Evolutionary conservation across 2,329 filamentous ascomycete genomes (phyloP), one percentile per base, ranked within the genome.

Genomic region (Sporothrix euskadiensis): DNA sequence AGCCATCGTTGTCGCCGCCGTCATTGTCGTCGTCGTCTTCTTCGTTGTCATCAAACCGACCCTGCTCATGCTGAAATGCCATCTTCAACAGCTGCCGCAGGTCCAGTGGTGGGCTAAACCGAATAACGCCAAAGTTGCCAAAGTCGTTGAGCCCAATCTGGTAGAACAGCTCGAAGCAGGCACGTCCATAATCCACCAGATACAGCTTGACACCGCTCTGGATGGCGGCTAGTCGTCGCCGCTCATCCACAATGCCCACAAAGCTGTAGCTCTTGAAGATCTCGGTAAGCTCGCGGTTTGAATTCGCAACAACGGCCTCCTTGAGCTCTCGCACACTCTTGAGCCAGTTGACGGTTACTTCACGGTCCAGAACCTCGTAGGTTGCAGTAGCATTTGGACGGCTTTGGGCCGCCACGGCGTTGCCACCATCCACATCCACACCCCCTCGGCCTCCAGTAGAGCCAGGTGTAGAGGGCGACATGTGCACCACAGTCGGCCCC

Each of bases 121-220:
- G 89, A 74, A 99, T 94, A 30, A 86, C 82, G 2, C 96, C 96
- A 79, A 97, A 98, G 80, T 99, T 99, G 1, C 92, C 94, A 82
- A 99, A 99, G 79, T 99, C 94, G 0, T 94, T 97, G 49, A 99
- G 87, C 0, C 94, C 95, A 26, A 98, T 84, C 82, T 99, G 96
- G 83, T 99, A 99, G 81, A 98, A 97, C 81, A 95, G 97, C 78
- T 98, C 95, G 75, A 90, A 92, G 80, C 90, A 92, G 0, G 92
- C 84, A 80, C 95, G 90, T 12, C 94, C 96, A 79, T 99, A 99
- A 81, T 99, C 96, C 71, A 99, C 87, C 30, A 99, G 88, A 81
- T 92, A 98, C 8, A 99, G 87, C 80, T 94, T 97, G 9, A 98
- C 92, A 16, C 95, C 96, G 49, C 93, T 91, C 82, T 99, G 96